A percentile compares a stretch with the other conserved stretches of the same genome.
Conservation (phyloP, 345 rosid species). For the Kernera saxatilis region DNA sequence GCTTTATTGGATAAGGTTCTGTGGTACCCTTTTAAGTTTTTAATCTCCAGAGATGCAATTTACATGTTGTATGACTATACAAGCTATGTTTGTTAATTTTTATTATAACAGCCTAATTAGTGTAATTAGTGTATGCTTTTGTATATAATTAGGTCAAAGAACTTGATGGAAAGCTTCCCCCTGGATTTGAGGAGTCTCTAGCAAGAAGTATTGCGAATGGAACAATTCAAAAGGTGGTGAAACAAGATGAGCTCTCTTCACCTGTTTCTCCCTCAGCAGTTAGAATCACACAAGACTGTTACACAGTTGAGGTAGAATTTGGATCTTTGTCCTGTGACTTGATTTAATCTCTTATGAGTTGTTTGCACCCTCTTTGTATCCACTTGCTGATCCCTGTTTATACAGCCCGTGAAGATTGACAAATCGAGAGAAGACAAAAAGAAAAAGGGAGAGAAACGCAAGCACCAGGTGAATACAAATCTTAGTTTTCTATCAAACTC, state of each 20-base stretch:
- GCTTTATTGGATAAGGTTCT: constrained; percentile 71
- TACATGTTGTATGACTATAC: not conserved
- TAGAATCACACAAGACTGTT: constrained; percentile 12
- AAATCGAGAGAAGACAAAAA: constrained; percentile 13
- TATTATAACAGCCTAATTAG: not conserved
- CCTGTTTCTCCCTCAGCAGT: constrained; percentile 30
- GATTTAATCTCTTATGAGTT: not conserved
- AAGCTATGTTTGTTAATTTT: not conserved
- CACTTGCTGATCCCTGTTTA: not conserved
- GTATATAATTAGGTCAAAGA: constrained; percentile 46
- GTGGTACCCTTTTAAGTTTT: constrained; percentile 5
- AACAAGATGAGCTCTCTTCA: constrained; percentile 24
- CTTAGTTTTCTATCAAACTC: not conserved
- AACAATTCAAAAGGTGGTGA: constrained; percentile 10
- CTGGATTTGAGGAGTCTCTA: constrained; percentile 56
- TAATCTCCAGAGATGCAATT: not conserved
- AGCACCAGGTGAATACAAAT: constrained; percentile 42
- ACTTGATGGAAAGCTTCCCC: constrained; percentile 62
- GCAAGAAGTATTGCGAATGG: constrained; percentile 26
- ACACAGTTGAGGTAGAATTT: constrained; percentile 26
- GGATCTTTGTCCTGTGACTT: not conserved
- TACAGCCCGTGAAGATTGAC: constrained; percentile 25
- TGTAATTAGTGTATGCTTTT: not conserved
- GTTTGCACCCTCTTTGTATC: constrained; percentile 4
- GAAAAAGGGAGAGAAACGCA: constrained; percentile 40